A percentile compares a stretch with the other conserved stretches of the same genome.
Conservation (phyloP, 179 eudicot genomes). For the Sideroxylon spinosum region DNA sequence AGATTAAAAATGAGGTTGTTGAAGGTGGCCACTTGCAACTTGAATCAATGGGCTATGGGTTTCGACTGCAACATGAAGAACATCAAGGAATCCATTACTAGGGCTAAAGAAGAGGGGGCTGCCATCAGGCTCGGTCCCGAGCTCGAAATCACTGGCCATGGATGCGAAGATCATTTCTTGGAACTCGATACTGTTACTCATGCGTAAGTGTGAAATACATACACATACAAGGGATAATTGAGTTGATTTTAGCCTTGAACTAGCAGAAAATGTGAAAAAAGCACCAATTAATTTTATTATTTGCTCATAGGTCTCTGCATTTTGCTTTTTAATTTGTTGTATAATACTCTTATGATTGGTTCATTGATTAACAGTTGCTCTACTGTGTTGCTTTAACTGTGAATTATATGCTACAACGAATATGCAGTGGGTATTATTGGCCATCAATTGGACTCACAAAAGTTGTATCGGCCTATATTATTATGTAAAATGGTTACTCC, state of each 20-base stretch:
- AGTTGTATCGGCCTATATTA: not conserved
- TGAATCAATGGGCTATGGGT: conserved; percentile 99
- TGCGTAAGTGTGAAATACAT: conserved; percentile 41
- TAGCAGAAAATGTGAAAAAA: not conserved
- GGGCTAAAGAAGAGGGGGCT: conserved; percentile 72
- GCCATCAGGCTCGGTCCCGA: conserved; percentile 90
- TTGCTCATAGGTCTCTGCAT: not conserved
- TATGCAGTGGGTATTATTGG: not conserved
- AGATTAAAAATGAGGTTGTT: conserved; percentile 65
- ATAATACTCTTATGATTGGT: too few species aligned
- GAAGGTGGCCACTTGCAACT: conserved; percentile 87
- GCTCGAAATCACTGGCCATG: conserved; percentile 93
- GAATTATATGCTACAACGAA: not conserved
- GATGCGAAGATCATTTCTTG: conserved; percentile 91
- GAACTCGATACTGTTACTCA: conserved; percentile 86
- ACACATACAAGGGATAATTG: not conserved
- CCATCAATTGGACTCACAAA: not conserved
- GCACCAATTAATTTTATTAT: not conserved
- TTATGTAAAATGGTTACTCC: not conserved
- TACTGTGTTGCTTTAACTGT: not conserved
- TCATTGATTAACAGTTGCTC: not conserved
- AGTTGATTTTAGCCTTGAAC: not conserved
- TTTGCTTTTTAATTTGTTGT: not conserved
- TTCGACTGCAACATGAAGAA: conserved; percentile 74
- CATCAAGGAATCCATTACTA: conserved; percentile 64